Evolutionary conservation across 2,329 filamentous ascomycete species (phyloP).

Genomic region (Fusarium siculi): DNA sequence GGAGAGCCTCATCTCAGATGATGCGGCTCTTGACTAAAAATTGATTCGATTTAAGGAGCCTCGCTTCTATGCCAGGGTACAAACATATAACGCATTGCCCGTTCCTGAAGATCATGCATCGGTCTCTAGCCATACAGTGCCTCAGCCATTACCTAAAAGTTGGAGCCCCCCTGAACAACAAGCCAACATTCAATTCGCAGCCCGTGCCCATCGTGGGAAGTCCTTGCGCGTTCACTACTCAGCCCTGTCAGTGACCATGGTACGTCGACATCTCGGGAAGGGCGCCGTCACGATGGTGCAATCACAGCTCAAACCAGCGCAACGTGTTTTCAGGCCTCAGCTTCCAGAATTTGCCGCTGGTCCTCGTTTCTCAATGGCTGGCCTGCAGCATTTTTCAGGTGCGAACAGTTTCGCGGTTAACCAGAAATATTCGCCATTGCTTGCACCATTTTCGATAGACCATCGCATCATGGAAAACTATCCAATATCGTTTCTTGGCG

Average conservation of each 20-base stretch:
- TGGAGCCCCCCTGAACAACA: conserved; percentile 6
- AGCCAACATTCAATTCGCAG: not conserved
- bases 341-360: conserved; percentile 2
- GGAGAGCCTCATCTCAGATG: conserved; percentile 29
- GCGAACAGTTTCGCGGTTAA: not conserved
- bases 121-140: conserved; percentile 20
- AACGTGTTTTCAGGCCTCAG: conserved; percentile 33
- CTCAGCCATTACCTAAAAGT: conserved; percentile 32
- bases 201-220: not conserved
- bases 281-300: conserved; percentile 30
- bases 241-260: conserved; percentile 28
- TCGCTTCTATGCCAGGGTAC: conserved; percentile 12
- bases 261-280: conserved; percentile 16
- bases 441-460: conserved; percentile 22
- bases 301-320: conserved; percentile 27
- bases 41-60: conserved; percentile 1
- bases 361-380: conserved; percentile 14
- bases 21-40: conserved; percentile 31
- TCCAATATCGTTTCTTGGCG: conserved; percentile 16
- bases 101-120: conserved; percentile 40
- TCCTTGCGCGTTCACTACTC: conserved; percentile 20
- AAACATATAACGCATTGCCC: conserved; percentile 32
- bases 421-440: conserved; percentile 13
- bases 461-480: conserved; percentile 12
- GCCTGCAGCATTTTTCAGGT: not conserved